phyloP scores from a whole-genome alignment of 306 rosid species.

The Casuarina equisetifolia region DNA sequence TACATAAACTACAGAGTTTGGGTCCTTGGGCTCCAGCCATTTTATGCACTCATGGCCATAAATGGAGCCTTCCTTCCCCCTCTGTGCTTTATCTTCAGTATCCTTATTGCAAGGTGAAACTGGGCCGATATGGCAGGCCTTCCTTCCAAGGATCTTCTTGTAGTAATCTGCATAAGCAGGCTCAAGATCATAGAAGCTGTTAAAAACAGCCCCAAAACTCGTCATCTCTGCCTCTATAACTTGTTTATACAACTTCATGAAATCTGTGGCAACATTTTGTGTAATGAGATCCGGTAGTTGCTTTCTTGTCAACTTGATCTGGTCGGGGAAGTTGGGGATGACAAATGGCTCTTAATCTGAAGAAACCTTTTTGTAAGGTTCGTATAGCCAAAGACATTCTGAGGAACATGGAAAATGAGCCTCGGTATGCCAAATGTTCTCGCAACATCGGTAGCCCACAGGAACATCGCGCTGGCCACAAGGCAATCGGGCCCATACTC shows the following conservation, averaged over 20 bases:
- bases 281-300: constrained; percentile 31
- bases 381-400: constrained; percentile 21
- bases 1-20: constrained; percentile 47
- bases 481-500: constrained; percentile 47
- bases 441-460: constrained; percentile 49
- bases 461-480: constrained; percentile 46
- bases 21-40: constrained; percentile 35
- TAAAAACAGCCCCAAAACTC: constrained; percentile 47
- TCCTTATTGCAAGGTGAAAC: constrained; percentile 34
- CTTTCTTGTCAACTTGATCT: constrained; percentile 39
- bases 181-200: constrained; percentile 57
- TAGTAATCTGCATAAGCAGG: constrained; percentile 52
- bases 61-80: constrained; percentile 40
- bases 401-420: constrained; percentile 48
- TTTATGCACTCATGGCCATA: constrained; percentile 36
- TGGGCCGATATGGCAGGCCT: constrained; percentile 61
- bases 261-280: not conserved
- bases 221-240: constrained; percentile 30
- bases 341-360: constrained; percentile 49
- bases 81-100: constrained; percentile 32
- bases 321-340: constrained; percentile 54
- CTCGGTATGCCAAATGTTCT: constrained; percentile 49
- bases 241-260: constrained; percentile 7
- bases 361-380: constrained; percentile 45
- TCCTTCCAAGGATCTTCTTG: constrained; percentile 40